A percentile compares a stretch with the other conserved stretches of the same genome.
Evolutionary conservation across 140 eudicot genomes (phyloP).

Genomic region (Flaveria floridana): DNA sequence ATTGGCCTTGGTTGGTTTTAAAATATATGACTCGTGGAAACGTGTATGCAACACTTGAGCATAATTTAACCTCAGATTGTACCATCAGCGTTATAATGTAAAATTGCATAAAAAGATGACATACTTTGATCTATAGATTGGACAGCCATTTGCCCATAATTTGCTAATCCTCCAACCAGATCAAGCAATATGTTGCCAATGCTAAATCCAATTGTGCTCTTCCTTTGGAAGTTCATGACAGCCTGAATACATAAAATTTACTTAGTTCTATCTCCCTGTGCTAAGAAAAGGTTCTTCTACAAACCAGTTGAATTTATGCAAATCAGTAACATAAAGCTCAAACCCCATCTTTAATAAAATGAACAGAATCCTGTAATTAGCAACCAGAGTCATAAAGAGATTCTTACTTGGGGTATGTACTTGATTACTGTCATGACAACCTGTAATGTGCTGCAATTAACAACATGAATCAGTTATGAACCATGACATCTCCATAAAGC

Average conservation of each 20-base stretch:
- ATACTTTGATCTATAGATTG: conserved; percentile 89
- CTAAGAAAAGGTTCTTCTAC: conserved; percentile 18
- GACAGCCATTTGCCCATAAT: conserved; percentile 79
- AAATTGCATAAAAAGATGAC: conserved; percentile 25
- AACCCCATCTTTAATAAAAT: not conserved
- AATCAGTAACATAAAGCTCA: not conserved
- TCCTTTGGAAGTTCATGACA: conserved; percentile 68
- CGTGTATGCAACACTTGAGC: not conserved
- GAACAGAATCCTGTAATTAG: not conserved
- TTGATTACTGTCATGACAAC: conserved; percentile 87
- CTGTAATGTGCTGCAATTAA: conserved; percentile 71
- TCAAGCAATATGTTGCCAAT: conserved; percentile 93
- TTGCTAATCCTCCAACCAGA: conserved; percentile 79
- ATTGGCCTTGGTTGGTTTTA: not conserved
- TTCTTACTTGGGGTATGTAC: conserved; percentile 83
- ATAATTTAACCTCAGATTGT: conserved; percentile 20
- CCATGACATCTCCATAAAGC: not conserved
- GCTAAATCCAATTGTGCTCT: conserved; percentile 93
- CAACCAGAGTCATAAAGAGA: conserved; percentile 7
- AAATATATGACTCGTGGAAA: no score
- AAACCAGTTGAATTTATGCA: not conserved
- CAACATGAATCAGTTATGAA: conserved; percentile 1
- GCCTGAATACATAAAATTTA: conserved; percentile 44
- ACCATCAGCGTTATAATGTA: not conserved
- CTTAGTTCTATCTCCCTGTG: conserved; percentile 11